These are phyloP conservation scores for Cryptococcus sp. DNA, from an alignment of 1,284 basidiomycete species.

Conservation along the genomic window DNA sequence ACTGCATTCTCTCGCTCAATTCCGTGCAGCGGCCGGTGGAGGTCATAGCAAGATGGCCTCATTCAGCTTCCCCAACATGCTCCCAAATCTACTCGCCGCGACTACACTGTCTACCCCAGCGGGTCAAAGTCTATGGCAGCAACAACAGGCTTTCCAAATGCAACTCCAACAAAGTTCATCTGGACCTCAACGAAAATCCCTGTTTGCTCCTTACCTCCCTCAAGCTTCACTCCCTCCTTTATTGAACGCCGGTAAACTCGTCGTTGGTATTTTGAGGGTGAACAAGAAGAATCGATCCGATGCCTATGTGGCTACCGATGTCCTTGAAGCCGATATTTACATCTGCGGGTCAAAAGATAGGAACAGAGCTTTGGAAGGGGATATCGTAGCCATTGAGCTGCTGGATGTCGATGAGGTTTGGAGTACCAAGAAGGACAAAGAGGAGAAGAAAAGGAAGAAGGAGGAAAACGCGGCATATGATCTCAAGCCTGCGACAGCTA, in stretches of 20 bases:
- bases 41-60: slow-evolving; percentile 96
- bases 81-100: slow-evolving; percentile 90
- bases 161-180: slow-evolving; percentile 79
- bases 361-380: slow-evolving; percentile 96
- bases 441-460: slow-evolving; percentile 99
- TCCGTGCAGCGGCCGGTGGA: slow-evolving; percentile 88
- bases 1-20: slow-evolving; percentile 91
- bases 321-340: slow-evolving; percentile 97
- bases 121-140: slow-evolving; percentile 63
- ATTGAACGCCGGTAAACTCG: slow-evolving; percentile 94
- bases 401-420: slow-evolving; percentile 98
- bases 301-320: slow-evolving; percentile 98
- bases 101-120: slow-evolving; percentile 66
- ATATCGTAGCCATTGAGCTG: slow-evolving; percentile 97
- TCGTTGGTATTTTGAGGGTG: slow-evolving; percentile 93
- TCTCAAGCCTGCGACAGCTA: slow-evolving; percentile 63
- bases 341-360: slow-evolving; percentile 98
- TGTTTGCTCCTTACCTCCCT: slow-evolving; percentile 98
- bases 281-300: slow-evolving; percentile 99
- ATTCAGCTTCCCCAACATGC: slow-evolving; percentile 95
- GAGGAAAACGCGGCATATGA: slow-evolving; percentile 91
- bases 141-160: slow-evolving; percentile 69
- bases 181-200: slow-evolving; percentile 92
- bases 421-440: slow-evolving; percentile 99
- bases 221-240: slow-evolving; percentile 96